Evolutionary conservation across 2,329 filamentous ascomycete genomes (phyloP), one percentile per base, ranked within the genome.

Genomic region (Dactylonectria estremocensis): DNA sequence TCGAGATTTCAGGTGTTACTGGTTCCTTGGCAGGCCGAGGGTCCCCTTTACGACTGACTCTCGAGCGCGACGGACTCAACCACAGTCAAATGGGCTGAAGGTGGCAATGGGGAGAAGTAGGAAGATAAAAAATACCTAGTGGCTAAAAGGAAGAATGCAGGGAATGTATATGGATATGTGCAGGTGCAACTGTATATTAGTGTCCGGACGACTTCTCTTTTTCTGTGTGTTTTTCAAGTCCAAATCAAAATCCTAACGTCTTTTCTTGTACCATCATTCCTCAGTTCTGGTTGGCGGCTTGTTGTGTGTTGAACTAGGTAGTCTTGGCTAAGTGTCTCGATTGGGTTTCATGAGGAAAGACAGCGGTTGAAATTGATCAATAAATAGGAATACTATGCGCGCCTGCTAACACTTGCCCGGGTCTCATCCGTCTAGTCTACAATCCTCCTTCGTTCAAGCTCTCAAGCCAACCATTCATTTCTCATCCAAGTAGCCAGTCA

Each of bases 161-260:
- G 33, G 65, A 67, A 68, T 72, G 69, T 70, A 76, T 71, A 66
- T 68, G 69, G 61, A 69, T 72, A 70, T 70, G 64, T 69, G 70
- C 63, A 64, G 67, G 69, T 68, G 59, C 66, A 60, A 66, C 68
- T 75, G 69, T 77, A 77, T 68, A 77, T 68, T 72, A 76, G 67
- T 76, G 70, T 70, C 66, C 66, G 61, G 67, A 68, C 53, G 69
- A 70, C 66, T 67, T 68, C 54, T 58, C 33, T 71, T 71, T 59
- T 66, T 76, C 72, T 50, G 71, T 68, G 63, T 71, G 61, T 69
- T 66, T 73, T 69, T 72, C 59, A 61, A 64, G 62, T 72, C 67
- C 55, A 67, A 73, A 68, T 69, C 54, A 40, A 75, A 61, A 73
- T 61, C 53, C 33, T 24, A 69, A 66, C 59, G 49, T 68, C 53